These are phyloP conservation scores for Aquilaria malaccensis DNA, from an alignment of 345 rosid species.

Conservation along the genomic window DNA sequence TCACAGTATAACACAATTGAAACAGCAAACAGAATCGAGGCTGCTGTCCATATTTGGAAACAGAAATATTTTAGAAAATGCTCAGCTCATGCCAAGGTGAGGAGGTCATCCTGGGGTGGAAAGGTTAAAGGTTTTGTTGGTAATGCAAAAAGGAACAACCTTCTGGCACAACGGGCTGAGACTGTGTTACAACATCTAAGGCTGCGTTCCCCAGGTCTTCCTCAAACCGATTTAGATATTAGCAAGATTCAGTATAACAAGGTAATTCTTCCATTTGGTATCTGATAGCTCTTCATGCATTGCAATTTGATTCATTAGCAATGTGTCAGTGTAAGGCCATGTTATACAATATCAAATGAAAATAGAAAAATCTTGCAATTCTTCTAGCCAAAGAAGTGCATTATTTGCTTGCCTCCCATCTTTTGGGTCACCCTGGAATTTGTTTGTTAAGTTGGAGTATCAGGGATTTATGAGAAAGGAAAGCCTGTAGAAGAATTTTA, in stretches of 20 bases:
- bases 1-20: slow-evolving; percentile 82
- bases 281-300: background rate
- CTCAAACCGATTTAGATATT: slow-evolving; percentile 67
- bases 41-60: slow-evolving; percentile 83
- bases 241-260: slow-evolving; percentile 33
- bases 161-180: slow-evolving; percentile 68
- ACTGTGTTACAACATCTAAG: slow-evolving; percentile 65
- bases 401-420: background rate
- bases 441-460: background rate
- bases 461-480: background rate
- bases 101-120: slow-evolving; percentile 76
- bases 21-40: slow-evolving; percentile 77
- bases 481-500: background rate
- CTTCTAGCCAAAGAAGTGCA: too few relatives aligned
- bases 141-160: slow-evolving; percentile 59
- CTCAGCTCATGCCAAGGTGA: slow-evolving; percentile 31
- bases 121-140: slow-evolving; percentile 81
- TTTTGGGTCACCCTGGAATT: background rate
- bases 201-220: slow-evolving; percentile 82
- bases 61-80: slow-evolving; percentile 50
- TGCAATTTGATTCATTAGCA: background rate
- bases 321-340: background rate
- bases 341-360: too few relatives aligned
- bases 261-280: slow-evolving; percentile 12
- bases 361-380: too few relatives aligned